These are phyloP conservation scores for Cordyceps fumosorosea DNA, from an alignment of 2,329 filamentous ascomycete genomes.

Conservation along the genomic window DNA sequence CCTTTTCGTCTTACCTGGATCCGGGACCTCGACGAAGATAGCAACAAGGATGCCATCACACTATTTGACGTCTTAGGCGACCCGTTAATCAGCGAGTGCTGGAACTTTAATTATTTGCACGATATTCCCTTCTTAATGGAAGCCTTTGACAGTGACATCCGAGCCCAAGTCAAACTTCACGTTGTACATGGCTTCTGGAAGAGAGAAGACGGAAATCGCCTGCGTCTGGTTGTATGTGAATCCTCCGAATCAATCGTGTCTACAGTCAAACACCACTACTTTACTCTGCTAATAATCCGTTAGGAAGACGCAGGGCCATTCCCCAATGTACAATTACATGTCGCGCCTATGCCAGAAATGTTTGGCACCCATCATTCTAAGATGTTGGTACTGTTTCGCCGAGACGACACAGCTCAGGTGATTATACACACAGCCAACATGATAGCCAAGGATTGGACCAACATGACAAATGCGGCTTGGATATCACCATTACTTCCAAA, in stretches of 20 bases:
- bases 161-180: slow-evolving; percentile 43
- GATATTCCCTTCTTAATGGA: slow-evolving; percentile 51
- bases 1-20: slow-evolving; percentile 69
- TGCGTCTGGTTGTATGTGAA: slow-evolving; percentile 46
- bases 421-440: slow-evolving; percentile 88
- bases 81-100: slow-evolving; percentile 64
- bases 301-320: slow-evolving; percentile 57
- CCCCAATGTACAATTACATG: slow-evolving; percentile 62
- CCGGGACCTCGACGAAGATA: slow-evolving; percentile 48
- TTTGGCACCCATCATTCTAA: slow-evolving; percentile 85
- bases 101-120: slow-evolving; percentile 65
- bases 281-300: background rate
- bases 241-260: background rate
- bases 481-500: slow-evolving; percentile 62
- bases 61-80: slow-evolving; percentile 65
- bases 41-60: slow-evolving; percentile 60
- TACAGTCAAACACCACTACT: background rate
- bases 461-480: slow-evolving; percentile 84
- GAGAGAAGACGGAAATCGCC: slow-evolving; percentile 54
- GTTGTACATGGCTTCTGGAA: slow-evolving; percentile 61
- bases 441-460: slow-evolving; percentile 80
- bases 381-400: slow-evolving; percentile 77
- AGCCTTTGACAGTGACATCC: slow-evolving; percentile 46
- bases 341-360: slow-evolving; percentile 72
- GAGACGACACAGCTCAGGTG: slow-evolving; percentile 70